Conservation (phyloP, 2,329 filamentous ascomycete species). For the Fusarium nisikadoi region DNA sequence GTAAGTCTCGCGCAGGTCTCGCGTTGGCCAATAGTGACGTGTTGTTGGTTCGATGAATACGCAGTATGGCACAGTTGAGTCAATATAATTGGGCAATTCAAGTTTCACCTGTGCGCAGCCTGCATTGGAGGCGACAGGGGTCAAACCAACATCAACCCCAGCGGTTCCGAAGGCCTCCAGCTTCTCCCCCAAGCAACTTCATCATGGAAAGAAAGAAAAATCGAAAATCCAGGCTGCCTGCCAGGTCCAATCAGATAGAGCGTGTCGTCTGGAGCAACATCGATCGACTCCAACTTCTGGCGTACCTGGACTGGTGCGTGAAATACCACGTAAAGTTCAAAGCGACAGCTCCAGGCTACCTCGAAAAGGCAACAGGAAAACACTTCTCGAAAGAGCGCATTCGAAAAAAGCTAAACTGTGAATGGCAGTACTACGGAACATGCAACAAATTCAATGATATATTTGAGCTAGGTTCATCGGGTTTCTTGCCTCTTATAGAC, state of each 20-base stretch:
- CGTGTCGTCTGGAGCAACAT: fast-evolving
- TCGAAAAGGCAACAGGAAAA: background rate
- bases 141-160: too few species aligned
- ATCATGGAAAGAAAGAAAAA: background rate
- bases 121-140: too few species aligned
- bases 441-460: too few species aligned
- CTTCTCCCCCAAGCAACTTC: fast-evolving
- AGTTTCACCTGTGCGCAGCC: background rate
- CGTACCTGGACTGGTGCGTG: conserved; percentile 1
- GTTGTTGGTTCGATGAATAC: background rate
- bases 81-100: background rate
- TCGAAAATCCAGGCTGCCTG: background rate
- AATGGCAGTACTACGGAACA: too few species aligned
- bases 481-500: too few species aligned
- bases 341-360: background rate
- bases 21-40: background rate
- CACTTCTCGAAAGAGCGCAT: background rate
- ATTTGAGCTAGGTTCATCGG: too few species aligned
- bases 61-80: fast-evolving
- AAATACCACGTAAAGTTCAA: background rate
- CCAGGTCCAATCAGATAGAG: background rate
- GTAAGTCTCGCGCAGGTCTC: too few species aligned
- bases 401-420: too few species aligned
- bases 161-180: fast-evolving
- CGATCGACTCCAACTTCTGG: background rate